phyloP scores from a whole-genome alignment of 208 protist species.

The Acanthamoeba sp. region DNA sequence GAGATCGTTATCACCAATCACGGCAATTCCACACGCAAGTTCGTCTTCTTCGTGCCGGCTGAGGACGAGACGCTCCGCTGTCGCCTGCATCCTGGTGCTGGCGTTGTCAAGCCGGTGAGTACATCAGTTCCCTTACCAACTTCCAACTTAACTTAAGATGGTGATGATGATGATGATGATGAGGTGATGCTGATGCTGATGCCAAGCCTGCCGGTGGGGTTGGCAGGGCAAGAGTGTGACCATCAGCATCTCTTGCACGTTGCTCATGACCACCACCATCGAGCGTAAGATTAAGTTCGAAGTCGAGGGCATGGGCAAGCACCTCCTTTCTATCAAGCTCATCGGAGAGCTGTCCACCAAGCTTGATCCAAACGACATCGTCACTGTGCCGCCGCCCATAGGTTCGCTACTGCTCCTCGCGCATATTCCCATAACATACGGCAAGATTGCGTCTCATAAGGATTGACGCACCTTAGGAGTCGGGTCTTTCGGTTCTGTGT shows the following conservation, averaged over 20 bases:
- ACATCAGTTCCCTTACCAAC: no score
- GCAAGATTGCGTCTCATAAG: no score
- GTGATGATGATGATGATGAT: no score
- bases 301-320: slow-evolving; percentile 66
- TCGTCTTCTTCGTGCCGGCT: slow-evolving; percentile 64
- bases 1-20: slow-evolving; percentile 55
- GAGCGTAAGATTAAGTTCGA: slow-evolving; percentile 67
- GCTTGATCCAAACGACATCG: slow-evolving; percentile 63
- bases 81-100: slow-evolving; percentile 17
- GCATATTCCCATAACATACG: no score
- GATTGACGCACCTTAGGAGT: no score
- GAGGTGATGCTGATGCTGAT: no score
- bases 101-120: slow-evolving; percentile 61
- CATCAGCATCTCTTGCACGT: slow-evolving; percentile 22
- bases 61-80: slow-evolving; percentile 43
- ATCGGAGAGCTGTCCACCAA: slow-evolving; percentile 49
- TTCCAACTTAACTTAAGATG: no score
- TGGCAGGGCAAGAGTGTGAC: slow-evolving; percentile 48
- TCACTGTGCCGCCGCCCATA: slow-evolving; percentile 5
- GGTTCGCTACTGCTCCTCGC: neutral
- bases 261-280: slow-evolving; percentile 54
- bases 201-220: no score
- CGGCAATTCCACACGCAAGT: slow-evolving; percentile 49
- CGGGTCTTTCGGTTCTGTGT: slow-evolving; percentile 50
- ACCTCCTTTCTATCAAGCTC: slow-evolving; percentile 43